Conservation (phyloP, 352 stramenopile genomes). For the Pythium sp. region DNA sequence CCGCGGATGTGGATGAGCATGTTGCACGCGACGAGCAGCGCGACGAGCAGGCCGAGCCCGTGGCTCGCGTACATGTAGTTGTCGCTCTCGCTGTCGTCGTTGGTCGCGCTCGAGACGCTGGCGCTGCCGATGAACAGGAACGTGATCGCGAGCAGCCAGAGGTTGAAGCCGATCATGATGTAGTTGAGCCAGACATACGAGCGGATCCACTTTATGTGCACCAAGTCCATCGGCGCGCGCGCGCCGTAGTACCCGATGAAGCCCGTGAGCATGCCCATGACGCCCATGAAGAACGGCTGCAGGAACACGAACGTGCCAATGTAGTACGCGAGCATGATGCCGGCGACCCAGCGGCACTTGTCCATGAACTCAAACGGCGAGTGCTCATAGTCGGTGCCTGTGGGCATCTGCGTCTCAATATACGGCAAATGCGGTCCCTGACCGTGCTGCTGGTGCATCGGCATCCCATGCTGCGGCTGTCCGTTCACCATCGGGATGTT, state of each 20-base stretch:
- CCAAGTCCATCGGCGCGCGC: slow-evolving; percentile 50
- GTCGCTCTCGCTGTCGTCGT: slow-evolving; percentile 23
- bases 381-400: slow-evolving; percentile 29
- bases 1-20: slow-evolving; percentile 57
- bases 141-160: slow-evolving; percentile 56
- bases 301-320: slow-evolving; percentile 65
- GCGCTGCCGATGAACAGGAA: slow-evolving; percentile 27
- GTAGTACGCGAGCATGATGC: slow-evolving; percentile 70
- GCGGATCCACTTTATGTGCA: slow-evolving; percentile 68
- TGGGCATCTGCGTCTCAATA: slow-evolving; percentile 33
- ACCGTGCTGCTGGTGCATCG: slow-evolving; percentile 10
- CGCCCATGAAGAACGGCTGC: slow-evolving; percentile 67
- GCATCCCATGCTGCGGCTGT: slow-evolving; percentile 4
- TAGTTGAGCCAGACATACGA: slow-evolving; percentile 74
- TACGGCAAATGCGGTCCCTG: slow-evolving; percentile 19
- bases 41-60: slow-evolving; percentile 45
- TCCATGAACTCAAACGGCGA: slow-evolving; percentile 58
- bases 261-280: slow-evolving; percentile 51
- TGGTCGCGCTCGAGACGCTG: slow-evolving; percentile 7
- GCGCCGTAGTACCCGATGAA: slow-evolving; percentile 66
- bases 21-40: slow-evolving; percentile 50
- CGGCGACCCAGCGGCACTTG: slow-evolving; percentile 56
- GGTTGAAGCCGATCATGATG: slow-evolving; percentile 60
- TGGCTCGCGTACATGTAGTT: slow-evolving; percentile 35
- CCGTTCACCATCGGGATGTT: slow-evolving; percentile 34